Percentiles rank a stretch among this genome's conserved stretches.
Evolutionary conservation across 352 stramenopile genomes (phyloP).

Genomic region (Thraustotheca clavata): DNA sequence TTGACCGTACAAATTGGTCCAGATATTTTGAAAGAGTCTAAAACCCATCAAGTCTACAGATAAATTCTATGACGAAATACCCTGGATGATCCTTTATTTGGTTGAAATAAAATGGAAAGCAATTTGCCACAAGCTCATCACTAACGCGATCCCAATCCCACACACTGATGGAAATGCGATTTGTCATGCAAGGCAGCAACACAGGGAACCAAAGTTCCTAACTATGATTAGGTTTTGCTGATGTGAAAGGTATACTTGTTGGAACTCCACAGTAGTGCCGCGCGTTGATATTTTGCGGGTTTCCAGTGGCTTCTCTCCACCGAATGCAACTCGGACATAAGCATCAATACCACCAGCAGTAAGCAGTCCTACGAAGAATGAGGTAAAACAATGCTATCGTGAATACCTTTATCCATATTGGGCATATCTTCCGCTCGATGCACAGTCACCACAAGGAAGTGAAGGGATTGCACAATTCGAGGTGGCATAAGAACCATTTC

Average conservation of each 20-base stretch:
- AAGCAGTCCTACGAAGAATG: neutral
- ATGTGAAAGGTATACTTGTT: constrained; percentile 28
- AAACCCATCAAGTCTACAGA: constrained; percentile 16
- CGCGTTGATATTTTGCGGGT: constrained; percentile 63
- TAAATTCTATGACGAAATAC: constrained; percentile 9
- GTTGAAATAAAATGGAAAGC: constrained; percentile 63
- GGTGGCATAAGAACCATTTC: constrained; percentile 78
- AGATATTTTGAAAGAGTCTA: constrained; percentile 35
- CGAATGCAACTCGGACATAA: constrained; percentile 72
- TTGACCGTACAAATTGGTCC: constrained; percentile 78
- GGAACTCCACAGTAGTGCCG: constrained; percentile 27
- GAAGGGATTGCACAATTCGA: constrained; percentile 51
- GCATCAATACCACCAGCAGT: constrained; percentile 66
- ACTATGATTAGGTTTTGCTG: constrained; percentile 38
- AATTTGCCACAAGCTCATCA: constrained; percentile 68
- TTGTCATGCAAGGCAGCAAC: constrained; percentile 67
- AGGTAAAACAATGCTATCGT: too few species aligned
- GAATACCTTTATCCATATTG: constrained; percentile 73
- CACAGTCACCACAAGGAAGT: constrained; percentile 73
- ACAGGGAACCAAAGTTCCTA: constrained; percentile 85
- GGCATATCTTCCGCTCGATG: constrained; percentile 69
- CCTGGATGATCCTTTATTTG: constrained; percentile 51
- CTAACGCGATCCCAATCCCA: constrained; percentile 55
- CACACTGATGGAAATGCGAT: constrained; percentile 74
- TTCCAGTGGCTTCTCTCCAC: constrained; percentile 52